These are phyloP conservation scores for Botrytis sinoallii DNA, from an alignment of 2,329 filamentous ascomycete species.

Conservation along the genomic window DNA sequence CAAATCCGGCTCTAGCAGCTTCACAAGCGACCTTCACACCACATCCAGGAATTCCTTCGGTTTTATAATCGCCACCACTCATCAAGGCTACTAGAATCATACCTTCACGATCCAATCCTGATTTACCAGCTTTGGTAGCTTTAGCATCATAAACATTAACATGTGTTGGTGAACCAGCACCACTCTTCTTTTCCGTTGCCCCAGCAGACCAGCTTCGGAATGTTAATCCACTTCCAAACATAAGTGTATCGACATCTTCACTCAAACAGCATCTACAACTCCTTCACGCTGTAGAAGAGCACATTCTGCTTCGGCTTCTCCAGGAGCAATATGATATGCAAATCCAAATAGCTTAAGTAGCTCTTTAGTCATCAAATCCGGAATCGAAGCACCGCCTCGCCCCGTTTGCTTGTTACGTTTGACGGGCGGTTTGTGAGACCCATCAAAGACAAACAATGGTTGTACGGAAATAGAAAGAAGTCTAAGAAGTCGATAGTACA, in stretches of 20 bases:
- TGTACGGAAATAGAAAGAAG: conserved; percentile 75
- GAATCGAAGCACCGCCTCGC: conserved; percentile 60
- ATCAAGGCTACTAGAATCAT: conserved; percentile 94
- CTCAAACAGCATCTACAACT: conserved; percentile 90
- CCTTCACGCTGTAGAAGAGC: conserved; percentile 78
- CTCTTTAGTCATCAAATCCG: conserved; percentile 76
- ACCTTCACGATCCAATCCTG: conserved; percentile 73
- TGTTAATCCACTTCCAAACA: conserved; percentile 85
- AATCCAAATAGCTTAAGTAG: conserved; percentile 84
- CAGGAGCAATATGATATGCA: conserved; percentile 78
- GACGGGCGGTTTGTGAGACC: conserved; percentile 77
- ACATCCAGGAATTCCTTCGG: conserved; percentile 82
- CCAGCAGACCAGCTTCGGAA: conserved; percentile 68
- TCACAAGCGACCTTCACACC: conserved; percentile 87
- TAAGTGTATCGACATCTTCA: conserved; percentile 94
- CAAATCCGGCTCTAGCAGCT: conserved; percentile 85
- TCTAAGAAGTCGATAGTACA: conserved; percentile 86
- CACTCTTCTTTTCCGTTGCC: conserved; percentile 62
- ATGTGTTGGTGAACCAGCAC: conserved; percentile 72
- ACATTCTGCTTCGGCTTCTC: conserved; percentile 95
- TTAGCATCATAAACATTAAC: conserved; percentile 74
- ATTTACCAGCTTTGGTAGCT: conserved; percentile 47
- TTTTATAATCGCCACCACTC: conserved; percentile 92
- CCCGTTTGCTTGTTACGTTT: conserved; percentile 80
- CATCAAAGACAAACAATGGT: conserved; percentile 88